Evolutionary conservation across 1,284 basidiomycete genomes (phyloP), one percentile per base, ranked within the genome.

Genomic region (Megacollybia platyphylla): DNA sequence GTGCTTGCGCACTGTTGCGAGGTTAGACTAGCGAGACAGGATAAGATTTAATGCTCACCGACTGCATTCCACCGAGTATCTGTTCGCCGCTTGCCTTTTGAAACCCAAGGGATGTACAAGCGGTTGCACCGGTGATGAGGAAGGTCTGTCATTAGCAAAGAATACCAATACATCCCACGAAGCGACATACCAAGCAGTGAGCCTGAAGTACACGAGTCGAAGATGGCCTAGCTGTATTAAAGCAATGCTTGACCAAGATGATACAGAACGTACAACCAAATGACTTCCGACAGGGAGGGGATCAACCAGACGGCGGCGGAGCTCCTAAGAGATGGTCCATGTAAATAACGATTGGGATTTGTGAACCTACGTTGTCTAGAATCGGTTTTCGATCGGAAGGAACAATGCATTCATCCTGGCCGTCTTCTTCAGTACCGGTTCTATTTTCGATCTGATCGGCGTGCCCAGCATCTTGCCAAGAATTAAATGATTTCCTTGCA

Each of bases 151-250:
- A 10, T 26, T 20, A 15, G 31, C 15, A 17, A 34, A 15, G 24
- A 44, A 10, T 7, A 39, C 11, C 24, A 44, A 10, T 7, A 39
- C 11, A 31, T 10, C 39, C 29, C 24, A 4, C 30, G n/a, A 34
- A 11, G 36, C 28, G 4, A 42, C 50, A n/a, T 40, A 61, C 64
- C 65, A 3, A 71, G 55, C 26, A 72, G 44, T 0, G 68, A 68
- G 0, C 63, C 68, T 1, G 68, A 69, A 45, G 70, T 67, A 45
- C 68, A 71, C 0, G 67, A 65, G 50, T 71, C 69, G 41, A 71
- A 64, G 27, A 73, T 58, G 4, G 70, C 67, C 60, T 64, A 20
- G 3, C 31, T 35, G 46, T 11, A 30, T 13, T 38, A 4, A 20
- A n/a, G 10, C 13, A 15, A 28, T 24, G 28, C 8, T 0, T 27